Conservation (phyloP, 257 asterid genomes). For the Scutellaria galericulata region DNA sequence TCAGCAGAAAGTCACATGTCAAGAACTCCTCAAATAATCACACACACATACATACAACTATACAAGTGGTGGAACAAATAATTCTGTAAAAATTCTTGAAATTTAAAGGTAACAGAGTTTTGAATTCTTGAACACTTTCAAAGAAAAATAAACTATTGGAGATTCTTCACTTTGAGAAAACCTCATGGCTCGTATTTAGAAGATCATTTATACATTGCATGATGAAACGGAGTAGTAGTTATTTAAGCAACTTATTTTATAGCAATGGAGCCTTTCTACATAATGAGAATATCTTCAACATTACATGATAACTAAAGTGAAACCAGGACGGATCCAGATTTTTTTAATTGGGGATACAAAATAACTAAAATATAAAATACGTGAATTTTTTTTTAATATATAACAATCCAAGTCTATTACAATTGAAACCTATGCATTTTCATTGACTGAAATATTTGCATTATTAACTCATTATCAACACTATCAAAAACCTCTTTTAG, state of each 20-base stretch:
- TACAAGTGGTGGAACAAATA: neutral
- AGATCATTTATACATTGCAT: neutral
- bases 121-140: neutral
- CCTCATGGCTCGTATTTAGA: neutral
- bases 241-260: neutral
- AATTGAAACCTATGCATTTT: no score
- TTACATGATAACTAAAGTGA: no score
- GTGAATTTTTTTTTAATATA: no score
- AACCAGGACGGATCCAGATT: no score
- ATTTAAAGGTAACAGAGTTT: neutral
- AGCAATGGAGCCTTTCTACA: no score
- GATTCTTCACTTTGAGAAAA: neutral
- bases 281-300: no score
- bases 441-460: no score
- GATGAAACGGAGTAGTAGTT: neutral
- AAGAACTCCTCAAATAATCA: slow-evolving; percentile 11
- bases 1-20: slow-evolving; percentile 21
- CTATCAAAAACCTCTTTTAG: no score
- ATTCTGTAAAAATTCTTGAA: neutral
- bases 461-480: no score
- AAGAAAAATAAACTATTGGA: neutral
- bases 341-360: no score
- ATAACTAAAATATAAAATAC: no score
- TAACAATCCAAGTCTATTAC: no score
- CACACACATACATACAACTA: neutral